Evolutionary conservation across 345 rosid species (phyloP), one percentile per base, ranked within the genome.

Genomic region (Brassica rapa): DNA sequence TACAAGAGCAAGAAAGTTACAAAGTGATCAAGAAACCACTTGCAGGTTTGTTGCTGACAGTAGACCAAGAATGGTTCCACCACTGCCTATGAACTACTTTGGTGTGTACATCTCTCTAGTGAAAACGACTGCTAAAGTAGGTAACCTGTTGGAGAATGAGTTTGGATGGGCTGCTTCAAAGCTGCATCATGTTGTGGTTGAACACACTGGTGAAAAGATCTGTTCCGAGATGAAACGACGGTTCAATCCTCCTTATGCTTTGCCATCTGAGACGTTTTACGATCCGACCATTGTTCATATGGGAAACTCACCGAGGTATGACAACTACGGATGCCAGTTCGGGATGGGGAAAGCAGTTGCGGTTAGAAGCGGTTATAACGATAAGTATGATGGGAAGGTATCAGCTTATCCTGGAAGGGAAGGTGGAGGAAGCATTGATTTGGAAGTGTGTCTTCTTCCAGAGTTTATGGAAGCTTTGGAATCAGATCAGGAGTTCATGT

Each of bases 261-360:
- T 77, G 78, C 71, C 69, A 2, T 2, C 85, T 2, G 80, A 9
- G 0, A 29, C 10, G 57, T 0, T 74, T 72, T 82, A 77, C 24
- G 83, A 79, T 62, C 80, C 86, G 0, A 43, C 12, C 7, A 64
- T 84, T 55, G 81, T 91, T 80, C 82, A 87, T 85, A 83, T 90
- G 78, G 94, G 97, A 70, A 89, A 97, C 82, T 93, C 97, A 0
- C 97, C 93, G 0, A 80, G 93, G 80, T 93, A 91, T 81, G 65
- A 93, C 77, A 91, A 78, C 84, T 91, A 91, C 0, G 94, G 93
- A 51, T 55, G 30, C 33, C 90, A 93, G 66, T 90, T 93, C 67
- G 98, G 94, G 30, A 61, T 91, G 82, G 97, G 94, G 39, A 90
- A 91, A 82, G 93, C 93, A 0, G 60, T 86, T 71, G 86, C 93